These are phyloP conservation scores for Euryodendron excelsum DNA, from an alignment of 148 eudicot genomes.

Conservation along the genomic window DNA sequence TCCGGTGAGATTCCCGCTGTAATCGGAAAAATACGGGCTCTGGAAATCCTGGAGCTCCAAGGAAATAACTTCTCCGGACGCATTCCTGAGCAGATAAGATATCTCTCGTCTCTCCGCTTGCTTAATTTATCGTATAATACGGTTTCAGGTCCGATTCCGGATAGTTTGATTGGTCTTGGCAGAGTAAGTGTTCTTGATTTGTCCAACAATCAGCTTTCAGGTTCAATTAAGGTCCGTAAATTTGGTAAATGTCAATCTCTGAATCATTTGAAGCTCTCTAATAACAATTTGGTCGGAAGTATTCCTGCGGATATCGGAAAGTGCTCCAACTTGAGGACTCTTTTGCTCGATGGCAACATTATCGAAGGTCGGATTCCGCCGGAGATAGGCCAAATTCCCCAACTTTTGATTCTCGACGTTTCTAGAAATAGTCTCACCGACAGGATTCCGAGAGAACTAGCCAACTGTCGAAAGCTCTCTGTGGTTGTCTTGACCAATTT, in stretches of 20 bases:
- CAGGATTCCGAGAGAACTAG: conserved; percentile 45
- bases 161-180: conserved; percentile 24
- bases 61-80: conserved; percentile 40
- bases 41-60: conserved; percentile 45
- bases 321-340: conserved; percentile 45
- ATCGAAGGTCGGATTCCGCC: conserved; percentile 46
- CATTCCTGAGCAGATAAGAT: conserved; percentile 28
- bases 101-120: conserved; percentile 20
- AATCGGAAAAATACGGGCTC: conserved; percentile 23
- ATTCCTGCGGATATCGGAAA: conserved; percentile 33
- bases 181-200: conserved; percentile 38
- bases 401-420: conserved; percentile 54
- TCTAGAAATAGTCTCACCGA: conserved; percentile 58
- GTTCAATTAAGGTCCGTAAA: conserved; percentile 13
- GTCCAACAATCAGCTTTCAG: conserved; percentile 38
- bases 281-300: conserved; percentile 34
- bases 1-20: conserved; percentile 41
- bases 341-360: conserved; percentile 54
- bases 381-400: conserved; percentile 36
- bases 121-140: conserved; percentile 48
- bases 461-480: conserved; percentile 35
- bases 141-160: conserved; percentile 35
- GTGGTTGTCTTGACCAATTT: conserved; percentile 47
- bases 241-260: conserved; percentile 32
- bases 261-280: conserved; percentile 41